Conservation (phyloP, 257 asterid genomes). For the Paraleonurus japonicus region DNA sequence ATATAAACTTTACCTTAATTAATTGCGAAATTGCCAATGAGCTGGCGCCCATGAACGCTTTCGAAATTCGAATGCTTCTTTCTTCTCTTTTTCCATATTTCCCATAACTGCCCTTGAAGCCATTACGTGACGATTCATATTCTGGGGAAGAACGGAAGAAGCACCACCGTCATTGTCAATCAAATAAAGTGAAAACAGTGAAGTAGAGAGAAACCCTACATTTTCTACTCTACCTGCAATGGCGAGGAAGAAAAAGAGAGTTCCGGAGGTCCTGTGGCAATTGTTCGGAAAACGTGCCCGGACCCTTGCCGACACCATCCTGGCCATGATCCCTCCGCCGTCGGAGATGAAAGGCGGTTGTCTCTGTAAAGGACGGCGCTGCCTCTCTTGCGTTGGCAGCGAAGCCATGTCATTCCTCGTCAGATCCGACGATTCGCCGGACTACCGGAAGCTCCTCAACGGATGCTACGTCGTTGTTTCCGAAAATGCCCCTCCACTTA, state of each 20-base stretch:
- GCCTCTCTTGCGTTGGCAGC: constrained; percentile 62
- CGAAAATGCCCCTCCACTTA: constrained; percentile 51
- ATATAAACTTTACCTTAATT: too few relatives aligned
- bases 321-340: constrained; percentile 46
- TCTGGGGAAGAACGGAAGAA: too few relatives aligned
- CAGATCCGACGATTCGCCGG: constrained; percentile 50
- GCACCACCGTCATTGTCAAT: too few relatives aligned
- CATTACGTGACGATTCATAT: too few relatives aligned
- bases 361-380: constrained; percentile 46
- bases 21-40: too few relatives aligned
- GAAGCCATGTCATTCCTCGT: constrained; percentile 49
- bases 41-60: too few relatives aligned
- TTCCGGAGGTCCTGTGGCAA: constrained; percentile 72
- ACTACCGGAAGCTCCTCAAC: constrained; percentile 60
- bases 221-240: too few relatives aligned
- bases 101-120: too few relatives aligned
- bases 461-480: constrained; percentile 58
- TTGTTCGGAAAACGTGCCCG: constrained; percentile 63
- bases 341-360: constrained; percentile 36
- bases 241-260: constrained; percentile 49
- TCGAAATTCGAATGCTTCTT: too few relatives aligned
- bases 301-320: constrained; percentile 60
- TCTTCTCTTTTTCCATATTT: too few relatives aligned
- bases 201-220: too few relatives aligned
- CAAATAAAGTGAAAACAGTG: too few relatives aligned